Conservation (phyloP, 805 yeast genomes). For the Starmerella scarabaei region DNA sequence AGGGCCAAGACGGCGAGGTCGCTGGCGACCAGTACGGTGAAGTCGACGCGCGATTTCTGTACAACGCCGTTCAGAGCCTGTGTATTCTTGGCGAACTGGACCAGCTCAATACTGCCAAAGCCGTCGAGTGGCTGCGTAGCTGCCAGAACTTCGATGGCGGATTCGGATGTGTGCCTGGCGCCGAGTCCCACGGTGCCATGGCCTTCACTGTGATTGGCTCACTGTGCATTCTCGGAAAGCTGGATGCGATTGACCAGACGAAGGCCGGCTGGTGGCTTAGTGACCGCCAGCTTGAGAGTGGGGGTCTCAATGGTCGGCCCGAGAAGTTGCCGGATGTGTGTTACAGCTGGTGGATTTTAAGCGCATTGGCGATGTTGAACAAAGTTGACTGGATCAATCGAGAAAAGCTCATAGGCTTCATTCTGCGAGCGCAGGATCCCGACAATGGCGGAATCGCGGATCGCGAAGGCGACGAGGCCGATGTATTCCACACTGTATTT, state of each 20-base stretch:
- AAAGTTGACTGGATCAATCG: slow-evolving; percentile 68
- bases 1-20: slow-evolving; percentile 55
- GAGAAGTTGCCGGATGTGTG: slow-evolving; percentile 96
- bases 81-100: slow-evolving; percentile 55
- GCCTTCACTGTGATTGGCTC: slow-evolving; percentile 74
- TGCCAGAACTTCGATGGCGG: slow-evolving; percentile 95
- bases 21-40: slow-evolving; percentile 89
- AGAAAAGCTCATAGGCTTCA: slow-evolving; percentile 48
- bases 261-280: slow-evolving; percentile 67
- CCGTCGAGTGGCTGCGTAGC: slow-evolving; percentile 47
- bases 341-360: slow-evolving; percentile 94
- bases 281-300: slow-evolving; percentile 74
- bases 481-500: slow-evolving; percentile 84
- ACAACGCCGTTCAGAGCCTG: slow-evolving; percentile 63
- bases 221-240: slow-evolving; percentile 49
- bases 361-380: slow-evolving; percentile 54
- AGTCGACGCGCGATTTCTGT: slow-evolving; percentile 81
- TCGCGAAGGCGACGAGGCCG: slow-evolving; percentile 79
- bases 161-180: slow-evolving; percentile 85
- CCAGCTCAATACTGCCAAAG: slow-evolving; percentile 35
- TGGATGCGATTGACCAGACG: slow-evolving; percentile 37
- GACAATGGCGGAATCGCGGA: slow-evolving; percentile 85
- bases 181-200: slow-evolving; percentile 82
- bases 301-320: slow-evolving; percentile 94
- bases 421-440: slow-evolving; percentile 62